phyloP scores from a whole-genome alignment of 352 stramenopile genomes.

The Phytophthora pinifolia region DNA sequence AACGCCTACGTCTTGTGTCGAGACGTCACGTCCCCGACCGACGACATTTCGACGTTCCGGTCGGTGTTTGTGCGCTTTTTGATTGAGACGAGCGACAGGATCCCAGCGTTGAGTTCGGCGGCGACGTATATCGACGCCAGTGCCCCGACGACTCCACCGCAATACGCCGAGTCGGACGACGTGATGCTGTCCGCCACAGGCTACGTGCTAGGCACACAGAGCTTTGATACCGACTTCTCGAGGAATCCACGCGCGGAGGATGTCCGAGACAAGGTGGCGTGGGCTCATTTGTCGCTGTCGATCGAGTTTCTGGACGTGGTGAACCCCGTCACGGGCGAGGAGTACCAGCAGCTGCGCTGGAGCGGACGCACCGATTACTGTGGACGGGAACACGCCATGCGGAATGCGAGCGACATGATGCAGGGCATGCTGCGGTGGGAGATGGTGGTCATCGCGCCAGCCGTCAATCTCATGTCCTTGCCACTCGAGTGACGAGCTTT shows the following conservation, averaged over 20 bases:
- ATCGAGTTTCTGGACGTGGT: conserved; percentile 43
- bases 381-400: conserved; percentile 29
- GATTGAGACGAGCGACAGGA: conserved; percentile 31
- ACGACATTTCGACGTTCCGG: conserved; percentile 34
- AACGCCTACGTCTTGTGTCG: conserved; percentile 38
- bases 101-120: conserved; percentile 5
- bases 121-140: conserved; percentile 12
- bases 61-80: conserved; percentile 45
- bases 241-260: conserved; percentile 3
- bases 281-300: conserved; percentile 37
- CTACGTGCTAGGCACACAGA: conserved; percentile 45
- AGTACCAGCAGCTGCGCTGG: conserved; percentile 40
- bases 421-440: conserved; percentile 44
- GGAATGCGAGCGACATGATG: conserved; percentile 44
- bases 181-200: conserved; percentile 24
- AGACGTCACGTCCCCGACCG: conserved; percentile 34
- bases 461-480: conserved; percentile 24
- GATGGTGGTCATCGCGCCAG: conserved; percentile 35
- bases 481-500: conserved; percentile 15
- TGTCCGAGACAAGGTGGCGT: conserved; percentile 21
- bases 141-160: conserved; percentile 11
- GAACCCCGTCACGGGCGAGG: conserved; percentile 24
- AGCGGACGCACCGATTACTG: conserved; percentile 48
- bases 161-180: conserved; percentile 12
- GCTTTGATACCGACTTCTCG: conserved; percentile 31